Base-by-base conservation (phyloP, 495 filamentous ascomycete species). In the Hypoxylon lenormandii region DNA sequence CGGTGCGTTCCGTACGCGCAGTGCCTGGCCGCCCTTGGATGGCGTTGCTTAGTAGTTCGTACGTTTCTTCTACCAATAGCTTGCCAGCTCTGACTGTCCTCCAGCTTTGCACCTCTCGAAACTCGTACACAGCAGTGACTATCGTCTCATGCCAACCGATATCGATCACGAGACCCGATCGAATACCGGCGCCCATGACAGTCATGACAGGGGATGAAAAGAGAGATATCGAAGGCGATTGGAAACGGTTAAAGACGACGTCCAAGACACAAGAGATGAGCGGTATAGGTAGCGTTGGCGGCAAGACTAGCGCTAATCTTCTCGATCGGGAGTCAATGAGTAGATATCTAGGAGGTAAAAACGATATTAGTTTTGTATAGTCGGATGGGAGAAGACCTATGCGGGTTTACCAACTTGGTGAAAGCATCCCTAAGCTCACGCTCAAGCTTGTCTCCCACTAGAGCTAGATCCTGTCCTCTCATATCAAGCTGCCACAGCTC, bases 81-180 rank as follows among this genome's bases (percentile, higher is more conserved):
- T 89, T 91, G 66, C 88, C 92, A 12, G 89, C 93, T 65, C 95
- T 83, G 12, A 91, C 84, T 38, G 85, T 95, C 48, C 92, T 82
- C 60, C 79, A 82, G 28, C 85, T 84, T 21, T 78, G 74, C 4
- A 97, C 84, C 69, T 96, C 92, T 53, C 94, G 85, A 62, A 94
- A 96, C 76, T 98, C 96, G 72, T 92, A 97, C 18, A 98, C 82
- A 1, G 86, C 87, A 0, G 91, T 95, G 12, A 93, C 84, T 0
- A 89, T 85, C 0, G 92, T 94, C 74, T 97, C 96, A 40, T 85
- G 84, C 95, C 95, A 98, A 56, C 94, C 94, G 36, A 98, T 81
- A 74, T 98, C 93, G 8, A 98, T 84, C 3, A 97, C 86, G 21
- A 98, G 76, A 1, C 88, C 91, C 15, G 91, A 88, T 11, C 95